Base-by-base conservation (phyloP, 257 asterid species). In the Fraxinus americana region DNA sequence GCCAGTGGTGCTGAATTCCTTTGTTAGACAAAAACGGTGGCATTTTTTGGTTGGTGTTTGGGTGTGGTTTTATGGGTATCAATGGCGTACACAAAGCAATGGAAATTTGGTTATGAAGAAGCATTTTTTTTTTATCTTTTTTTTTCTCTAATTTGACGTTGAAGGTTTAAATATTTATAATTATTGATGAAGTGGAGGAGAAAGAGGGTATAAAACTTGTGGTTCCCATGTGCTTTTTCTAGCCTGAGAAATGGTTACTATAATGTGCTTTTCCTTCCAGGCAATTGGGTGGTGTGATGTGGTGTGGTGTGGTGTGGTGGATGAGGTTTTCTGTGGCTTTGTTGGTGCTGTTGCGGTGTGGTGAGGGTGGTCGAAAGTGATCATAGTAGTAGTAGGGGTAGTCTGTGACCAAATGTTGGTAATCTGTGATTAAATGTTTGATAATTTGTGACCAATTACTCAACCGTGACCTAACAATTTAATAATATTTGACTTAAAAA, bases 101-200 rank as follows among this genome's bases (percentile, higher is more conserved):
- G 59, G 88, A 82, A 75, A 88, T 86, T 78, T 73, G 84, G 85
- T 85, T 79, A 29, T 54, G 87, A 79, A 87, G 92, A 65, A 93
- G 87, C 97, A 93, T n/a, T 89, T 84, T 68, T 83, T 45, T 61
- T 16, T 5, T 30, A 30, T 30, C 34, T 30, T 30, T 30, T 30
- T 68, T 5, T 66, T 66, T 11, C 34, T 59, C 21, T 7, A 8
- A 59, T n/a, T 59, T 59, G n/a, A 21, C 21, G 23, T 61, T 23
- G 30, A 61, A 61, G 67, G 11, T 25, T 21, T 61, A 61, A 61
- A 61, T 21, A 23, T 61, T 61, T 61, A 23, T 23, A 61, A 21
- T 9, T 61, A 21, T 61, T 14, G 5, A 23, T 61, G 29, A 21
- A 21, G 2, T 61, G 67, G 23, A 61, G 67, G 34, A 23, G 27